Percentiles rank a stretch among this genome's conserved stretches.
phyloP scores from a whole-genome alignment of 768 basidiomycete species.

The Coprinopsis marcescibilis region DNA sequence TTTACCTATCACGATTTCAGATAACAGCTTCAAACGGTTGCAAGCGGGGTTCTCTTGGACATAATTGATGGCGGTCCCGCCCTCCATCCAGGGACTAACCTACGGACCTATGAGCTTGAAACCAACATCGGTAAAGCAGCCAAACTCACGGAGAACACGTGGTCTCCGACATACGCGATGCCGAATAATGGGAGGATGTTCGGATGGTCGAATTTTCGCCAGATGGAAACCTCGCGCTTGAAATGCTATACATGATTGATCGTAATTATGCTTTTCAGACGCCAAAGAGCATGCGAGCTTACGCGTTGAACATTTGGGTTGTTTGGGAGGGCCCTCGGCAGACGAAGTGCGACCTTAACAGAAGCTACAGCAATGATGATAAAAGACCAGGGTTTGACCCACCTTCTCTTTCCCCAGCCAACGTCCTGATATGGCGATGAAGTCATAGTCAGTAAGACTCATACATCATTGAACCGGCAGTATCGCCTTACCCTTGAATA shows the following conservation, averaged over 20 bases:
- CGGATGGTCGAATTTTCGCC: conserved; percentile 35
- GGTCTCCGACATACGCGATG: conserved; percentile 26
- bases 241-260: conserved; percentile 28
- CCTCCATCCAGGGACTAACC: conserved; percentile 43
- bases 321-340: conserved; percentile 29
- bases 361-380: neutral
- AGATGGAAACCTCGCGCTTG: conserved; percentile 36
- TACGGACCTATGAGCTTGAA: conserved; percentile 12
- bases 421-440: too few relatives aligned
- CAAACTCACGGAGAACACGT: conserved; percentile 27
- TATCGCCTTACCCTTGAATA: conserved; percentile 27
- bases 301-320: conserved; percentile 30
- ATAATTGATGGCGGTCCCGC: conserved; percentile 34
- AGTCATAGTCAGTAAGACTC: too few relatives aligned
- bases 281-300: neutral
- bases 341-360: conserved; percentile 34
- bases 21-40: conserved; percentile 32
- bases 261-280: neutral
- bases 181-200: conserved; percentile 37
- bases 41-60: conserved; percentile 23
- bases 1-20: conserved; percentile 32
- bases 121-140: neutral
- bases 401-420: conserved; percentile 37
- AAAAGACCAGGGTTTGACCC: conserved; percentile 6
- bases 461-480: neutral